Percentiles rank a stretch among this genome's conserved stretches.
phyloP scores from a whole-genome alignment of 2,329 filamentous ascomycete genomes.

The Colletotrichum costaricense region DNA sequence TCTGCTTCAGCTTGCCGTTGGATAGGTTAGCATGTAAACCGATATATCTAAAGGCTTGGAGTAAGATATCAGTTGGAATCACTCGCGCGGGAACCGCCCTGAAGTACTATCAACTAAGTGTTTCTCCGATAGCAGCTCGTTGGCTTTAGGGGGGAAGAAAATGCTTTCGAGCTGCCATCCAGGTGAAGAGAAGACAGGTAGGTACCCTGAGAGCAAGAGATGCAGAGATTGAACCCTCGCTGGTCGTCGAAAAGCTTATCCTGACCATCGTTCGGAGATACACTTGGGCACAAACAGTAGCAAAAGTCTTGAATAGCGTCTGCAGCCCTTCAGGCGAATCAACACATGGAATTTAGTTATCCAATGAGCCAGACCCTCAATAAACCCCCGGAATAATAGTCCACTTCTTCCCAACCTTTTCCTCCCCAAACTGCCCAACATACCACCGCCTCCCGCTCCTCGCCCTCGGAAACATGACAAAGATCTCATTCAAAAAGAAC shows the following conservation, averaged over 20 bases:
- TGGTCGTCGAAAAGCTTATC: too few relatives aligned
- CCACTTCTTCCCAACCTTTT: constrained; percentile 80
- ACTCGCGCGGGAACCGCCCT: neutral
- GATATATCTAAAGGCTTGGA: neutral
- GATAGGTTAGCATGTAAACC: neutral
- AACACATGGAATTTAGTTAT: neutral
- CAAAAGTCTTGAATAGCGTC: neutral
- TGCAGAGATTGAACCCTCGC: too few relatives aligned
- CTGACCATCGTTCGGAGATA: too few relatives aligned
- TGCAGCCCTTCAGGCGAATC: neutral
- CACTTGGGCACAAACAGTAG: too few relatives aligned
- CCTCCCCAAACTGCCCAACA: constrained; percentile 84
- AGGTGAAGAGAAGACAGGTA: too few relatives aligned
- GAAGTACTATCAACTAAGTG: neutral
- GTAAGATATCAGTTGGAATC: neutral
- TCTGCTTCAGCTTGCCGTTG: neutral
- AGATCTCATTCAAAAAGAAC: constrained; percentile 88
- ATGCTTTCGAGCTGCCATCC: neutral
- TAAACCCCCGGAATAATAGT: constrained; percentile 72
- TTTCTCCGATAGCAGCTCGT: neutral
- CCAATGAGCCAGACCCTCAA: neutral
- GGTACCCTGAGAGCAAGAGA: too few relatives aligned
- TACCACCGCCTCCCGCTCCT: constrained; percentile 89
- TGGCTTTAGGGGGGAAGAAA: neutral
- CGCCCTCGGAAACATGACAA: constrained; percentile 91